Percentiles rank a stretch among this genome's conserved stretches.
Conservation (phyloP, 2,329 filamentous ascomycete genomes). For the Phyllosticta paracitricarpa region DNA sequence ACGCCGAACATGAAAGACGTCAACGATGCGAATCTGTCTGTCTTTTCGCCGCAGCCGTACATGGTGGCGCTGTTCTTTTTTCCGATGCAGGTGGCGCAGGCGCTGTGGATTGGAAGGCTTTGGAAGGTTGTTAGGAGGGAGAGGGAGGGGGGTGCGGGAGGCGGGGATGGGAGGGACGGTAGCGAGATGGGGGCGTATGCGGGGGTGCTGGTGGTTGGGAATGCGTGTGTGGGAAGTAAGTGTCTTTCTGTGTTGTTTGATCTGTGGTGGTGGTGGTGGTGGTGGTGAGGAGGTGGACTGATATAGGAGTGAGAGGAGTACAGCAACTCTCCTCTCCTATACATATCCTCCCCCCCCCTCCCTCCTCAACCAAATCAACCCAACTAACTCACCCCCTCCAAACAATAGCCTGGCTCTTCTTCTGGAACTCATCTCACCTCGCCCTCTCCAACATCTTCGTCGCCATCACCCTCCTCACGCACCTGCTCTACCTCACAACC, state of each 20-base stretch:
- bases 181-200: conserved; percentile 44
- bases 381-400: conserved; percentile 15
- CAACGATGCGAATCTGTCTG: conserved; percentile 48
- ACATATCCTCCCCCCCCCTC: neutral
- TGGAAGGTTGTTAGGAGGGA: conserved; percentile 35
- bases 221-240: conserved; percentile 49
- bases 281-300: no score
- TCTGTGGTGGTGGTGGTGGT: neutral
- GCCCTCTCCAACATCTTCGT: conserved; percentile 47
- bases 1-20: conserved; percentile 50
- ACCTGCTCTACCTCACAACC: conserved; percentile 45
- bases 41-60: conserved; percentile 48
- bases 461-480: conserved; percentile 44
- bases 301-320: neutral
- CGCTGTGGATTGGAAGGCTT: conserved; percentile 48
- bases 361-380: neutral
- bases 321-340: no score
- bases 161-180: conserved; percentile 23
- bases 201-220: conserved; percentile 47
- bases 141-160: conserved; percentile 18
- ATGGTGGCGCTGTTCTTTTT: conserved; percentile 54
- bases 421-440: conserved; percentile 47
- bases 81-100: conserved; percentile 49
- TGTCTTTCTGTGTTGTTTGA: conserved; percentile 9
- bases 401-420: conserved; percentile 45